A percentile compares a stretch with the other conserved stretches of the same genome.
Conservation (phyloP, 163 green algal species). For the Scenedesmus sp. region DNA sequence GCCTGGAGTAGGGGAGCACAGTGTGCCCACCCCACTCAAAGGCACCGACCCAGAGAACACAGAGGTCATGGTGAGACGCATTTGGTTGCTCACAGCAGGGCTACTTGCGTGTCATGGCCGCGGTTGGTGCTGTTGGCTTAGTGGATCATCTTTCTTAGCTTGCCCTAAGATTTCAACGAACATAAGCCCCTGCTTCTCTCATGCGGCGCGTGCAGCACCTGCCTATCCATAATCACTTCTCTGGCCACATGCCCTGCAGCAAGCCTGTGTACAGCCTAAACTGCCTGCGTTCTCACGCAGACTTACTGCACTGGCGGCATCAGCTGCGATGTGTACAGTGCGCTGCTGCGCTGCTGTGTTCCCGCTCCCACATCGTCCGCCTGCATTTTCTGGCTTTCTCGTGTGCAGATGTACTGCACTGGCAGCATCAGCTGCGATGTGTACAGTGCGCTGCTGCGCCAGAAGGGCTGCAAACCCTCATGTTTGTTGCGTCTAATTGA, state of each 20-base stretch:
- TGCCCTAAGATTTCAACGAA: too few relatives aligned
- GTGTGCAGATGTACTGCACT: constrained; percentile 46
- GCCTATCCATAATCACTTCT: too few relatives aligned
- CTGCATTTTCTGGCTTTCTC: background rate
- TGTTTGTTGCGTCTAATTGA: background rate
- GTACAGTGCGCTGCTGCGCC: constrained; percentile 90
- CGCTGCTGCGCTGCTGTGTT: constrained; percentile 72
- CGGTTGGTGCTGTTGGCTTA: too few relatives aligned
- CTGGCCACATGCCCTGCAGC: too few relatives aligned
- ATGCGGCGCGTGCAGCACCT: too few relatives aligned
- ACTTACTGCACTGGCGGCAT: constrained; percentile 99
- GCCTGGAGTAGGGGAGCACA: constrained; percentile 70
- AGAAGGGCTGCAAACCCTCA: constrained; percentile 80
- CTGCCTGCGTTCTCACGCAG: constrained; percentile 46
- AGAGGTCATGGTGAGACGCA: constrained; percentile 79
- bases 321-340: constrained; percentile 97
- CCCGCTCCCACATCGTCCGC: too few relatives aligned
- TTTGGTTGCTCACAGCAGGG: background rate
- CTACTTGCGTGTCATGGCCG: background rate
- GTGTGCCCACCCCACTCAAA: constrained; percentile 65
- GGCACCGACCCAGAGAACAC: constrained; percentile 63
- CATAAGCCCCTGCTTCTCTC: too few relatives aligned
- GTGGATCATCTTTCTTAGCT: too few relatives aligned
- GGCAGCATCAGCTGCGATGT: constrained; percentile 98
- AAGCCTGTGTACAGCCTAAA: too few relatives aligned